A percentile compares a stretch with the other conserved stretches of the same genome.
Conservation (phyloP, 139 green algal genomes). For the Coelastrella sp. region DNA sequence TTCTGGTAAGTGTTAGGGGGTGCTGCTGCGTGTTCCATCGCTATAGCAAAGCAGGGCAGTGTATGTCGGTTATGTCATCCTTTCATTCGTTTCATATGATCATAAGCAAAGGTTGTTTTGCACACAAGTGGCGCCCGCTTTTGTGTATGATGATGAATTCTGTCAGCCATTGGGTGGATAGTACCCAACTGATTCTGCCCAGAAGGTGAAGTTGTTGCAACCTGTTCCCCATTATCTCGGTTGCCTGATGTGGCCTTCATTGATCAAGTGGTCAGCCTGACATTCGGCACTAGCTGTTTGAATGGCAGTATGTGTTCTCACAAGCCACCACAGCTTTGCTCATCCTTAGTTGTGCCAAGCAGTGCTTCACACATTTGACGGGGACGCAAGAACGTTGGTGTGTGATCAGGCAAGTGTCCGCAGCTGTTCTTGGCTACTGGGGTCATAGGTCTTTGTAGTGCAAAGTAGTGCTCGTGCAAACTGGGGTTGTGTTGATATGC, state of each 20-base stretch:
- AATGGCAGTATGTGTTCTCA: too few species aligned
- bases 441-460: too few species aligned
- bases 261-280: slow-evolving; percentile 70
- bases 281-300: neutral
- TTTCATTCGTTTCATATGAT: too few species aligned
- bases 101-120: too few species aligned
- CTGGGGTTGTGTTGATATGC: neutral
- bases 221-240: slow-evolving; percentile 81
- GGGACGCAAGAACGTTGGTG: too few species aligned
- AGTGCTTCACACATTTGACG: too few species aligned
- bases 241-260: slow-evolving; percentile 92
- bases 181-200: neutral
- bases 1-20: neutral
- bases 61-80: neutral
- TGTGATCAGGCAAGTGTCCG: too few species aligned
- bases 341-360: too few species aligned
- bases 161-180: neutral
- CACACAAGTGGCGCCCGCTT: slow-evolving; percentile 48
- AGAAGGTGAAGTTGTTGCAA: slow-evolving; percentile 15
- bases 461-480: too few species aligned
- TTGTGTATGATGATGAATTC: slow-evolving; percentile 46
- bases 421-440: too few species aligned
- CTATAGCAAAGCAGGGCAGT: neutral
- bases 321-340: too few species aligned
- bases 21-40: too few species aligned